phyloP scores from a whole-genome alignment of 345 rosid genomes.

The Gossypium longicalyx region DNA sequence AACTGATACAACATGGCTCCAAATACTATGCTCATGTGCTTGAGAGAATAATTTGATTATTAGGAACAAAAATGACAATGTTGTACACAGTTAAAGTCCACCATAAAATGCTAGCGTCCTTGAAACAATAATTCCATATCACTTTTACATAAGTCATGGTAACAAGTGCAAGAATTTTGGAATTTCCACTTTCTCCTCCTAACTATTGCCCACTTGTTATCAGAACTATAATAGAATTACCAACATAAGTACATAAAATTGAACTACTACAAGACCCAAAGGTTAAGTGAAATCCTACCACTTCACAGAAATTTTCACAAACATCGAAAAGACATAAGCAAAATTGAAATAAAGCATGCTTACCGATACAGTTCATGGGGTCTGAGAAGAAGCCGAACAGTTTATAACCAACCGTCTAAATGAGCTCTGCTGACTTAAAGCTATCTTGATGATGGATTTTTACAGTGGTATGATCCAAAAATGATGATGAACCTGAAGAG shows the following conservation, averaged over 20 bases:
- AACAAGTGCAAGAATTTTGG: neutral
- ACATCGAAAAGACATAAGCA: constrained; percentile 21
- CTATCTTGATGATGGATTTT: constrained; percentile 21
- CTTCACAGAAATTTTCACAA: constrained; percentile 41
- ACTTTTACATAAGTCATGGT: neutral
- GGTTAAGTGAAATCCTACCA: constrained; percentile 5
- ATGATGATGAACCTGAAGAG: constrained; percentile 13
- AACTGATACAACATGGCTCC: neutral
- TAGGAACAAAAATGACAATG: neutral
- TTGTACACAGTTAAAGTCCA: neutral
- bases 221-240: neutral
- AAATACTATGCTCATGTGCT: neutral
- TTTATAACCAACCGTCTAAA: constrained; percentile 32
- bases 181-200: neutral
- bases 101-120: neutral
- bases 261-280: neutral
- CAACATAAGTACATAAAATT: neutral
- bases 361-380: constrained; percentile 21
- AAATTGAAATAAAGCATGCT: neutral
- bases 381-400: constrained; percentile 58
- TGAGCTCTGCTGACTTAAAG: constrained; percentile 20
- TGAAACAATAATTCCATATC: neutral
- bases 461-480: constrained; percentile 22
- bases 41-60: neutral
- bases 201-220: neutral